Base-by-base conservation (phyloP, 2,329 filamentous ascomycete species). In the Coniochaeta pulveracea region DNA sequence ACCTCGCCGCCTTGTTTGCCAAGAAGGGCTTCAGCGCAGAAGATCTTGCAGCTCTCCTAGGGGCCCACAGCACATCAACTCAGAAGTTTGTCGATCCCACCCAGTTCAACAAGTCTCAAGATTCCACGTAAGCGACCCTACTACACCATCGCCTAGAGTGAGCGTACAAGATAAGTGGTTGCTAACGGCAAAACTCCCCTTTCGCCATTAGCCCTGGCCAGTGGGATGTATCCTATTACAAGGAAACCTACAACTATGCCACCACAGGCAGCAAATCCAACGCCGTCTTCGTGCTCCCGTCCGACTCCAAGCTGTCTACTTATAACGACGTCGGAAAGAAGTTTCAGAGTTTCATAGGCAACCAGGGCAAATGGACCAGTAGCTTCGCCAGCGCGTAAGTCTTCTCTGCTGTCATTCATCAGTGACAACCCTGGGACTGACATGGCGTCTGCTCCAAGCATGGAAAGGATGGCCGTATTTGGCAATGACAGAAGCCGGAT, bases 201-300 rank as follows among this genome's bases (percentile, higher is more conserved):
- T 8, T n/a, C 24, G 24, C n/a, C 8, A 22, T 4, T 21, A 34
- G 21, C 16, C 21, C 15, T 5, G 32, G 32, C 5, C 9, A 14
- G 22, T 34, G 32, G 32, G 32, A 34, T 17, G 32, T 34, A 14
- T 18, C 11, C 21, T 34, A 26, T 17, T 34, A 34, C 32, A 12
- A 12, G 8, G 22, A 34, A 18, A 34, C 32, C 10, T 17, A 17
- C 15, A 17, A 15, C 14, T 24, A 15, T 11, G 15, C 32, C 23
- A 24, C 22, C 7, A 17, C 32, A 4, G 24, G 15, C 6, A 26
- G 12, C 12, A 21, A 26, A 10, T 15, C 19, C 10, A 16, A 14
- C 14, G 21, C 19, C 10, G n/a, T 18, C 11, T 26, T 26, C 21
- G 21, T 34, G 15, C 14, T 24, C 23, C 10, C 22, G 9, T 15